phyloP scores from a whole-genome alignment of 768 basidiomycete species.

The Boletus pseudopeckii region DNA sequence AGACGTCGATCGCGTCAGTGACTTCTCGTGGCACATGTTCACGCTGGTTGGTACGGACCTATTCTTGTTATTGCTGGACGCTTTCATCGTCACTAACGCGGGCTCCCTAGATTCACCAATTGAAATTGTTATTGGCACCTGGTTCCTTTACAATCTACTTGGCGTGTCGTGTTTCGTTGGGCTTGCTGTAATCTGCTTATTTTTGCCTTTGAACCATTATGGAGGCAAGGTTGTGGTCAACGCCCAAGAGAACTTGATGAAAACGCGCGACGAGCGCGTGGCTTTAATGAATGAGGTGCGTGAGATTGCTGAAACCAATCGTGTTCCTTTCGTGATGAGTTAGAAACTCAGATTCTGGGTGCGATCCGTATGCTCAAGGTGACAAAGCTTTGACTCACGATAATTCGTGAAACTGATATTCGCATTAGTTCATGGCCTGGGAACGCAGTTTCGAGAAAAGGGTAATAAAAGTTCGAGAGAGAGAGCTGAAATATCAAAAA shows the following conservation, averaged over 20 bases:
- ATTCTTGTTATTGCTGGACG: not conserved
- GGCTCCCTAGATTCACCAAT: slow-evolving; percentile 61
- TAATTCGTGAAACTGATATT: not conserved
- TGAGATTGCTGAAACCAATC: not conserved
- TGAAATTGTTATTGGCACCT: slow-evolving; percentile 69
- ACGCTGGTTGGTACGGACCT: slow-evolving; percentile 58
- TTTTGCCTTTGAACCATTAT: slow-evolving; percentile 77
- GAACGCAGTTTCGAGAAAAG: slow-evolving; percentile 84
- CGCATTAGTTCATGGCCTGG: slow-evolving; percentile 83
- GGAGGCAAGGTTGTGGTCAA: slow-evolving; percentile 76
- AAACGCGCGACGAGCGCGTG: slow-evolving; percentile 86
- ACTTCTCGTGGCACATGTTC: slow-evolving; percentile 79
- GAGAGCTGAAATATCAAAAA: slow-evolving; percentile 80
- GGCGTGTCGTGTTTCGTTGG: slow-evolving; percentile 79
- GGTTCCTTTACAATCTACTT: slow-evolving; percentile 75
- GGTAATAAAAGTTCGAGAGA: slow-evolving; percentile 69
- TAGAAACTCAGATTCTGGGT: slow-evolving; percentile 55
- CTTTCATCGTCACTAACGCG: not conserved
- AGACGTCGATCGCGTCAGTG: slow-evolving; percentile 86
- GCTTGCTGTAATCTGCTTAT: slow-evolving; percentile 67
- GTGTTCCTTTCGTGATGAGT: not conserved
- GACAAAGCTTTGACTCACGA: not conserved
- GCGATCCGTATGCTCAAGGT: slow-evolving; percentile 89
- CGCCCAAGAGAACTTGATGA: slow-evolving; percentile 87
- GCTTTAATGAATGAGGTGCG: slow-evolving; percentile 82